Evolutionary conservation across 805 yeast genomes (phyloP), one percentile per base, ranked within the genome.

Genomic region (Ogataea trehaloabstinens): DNA sequence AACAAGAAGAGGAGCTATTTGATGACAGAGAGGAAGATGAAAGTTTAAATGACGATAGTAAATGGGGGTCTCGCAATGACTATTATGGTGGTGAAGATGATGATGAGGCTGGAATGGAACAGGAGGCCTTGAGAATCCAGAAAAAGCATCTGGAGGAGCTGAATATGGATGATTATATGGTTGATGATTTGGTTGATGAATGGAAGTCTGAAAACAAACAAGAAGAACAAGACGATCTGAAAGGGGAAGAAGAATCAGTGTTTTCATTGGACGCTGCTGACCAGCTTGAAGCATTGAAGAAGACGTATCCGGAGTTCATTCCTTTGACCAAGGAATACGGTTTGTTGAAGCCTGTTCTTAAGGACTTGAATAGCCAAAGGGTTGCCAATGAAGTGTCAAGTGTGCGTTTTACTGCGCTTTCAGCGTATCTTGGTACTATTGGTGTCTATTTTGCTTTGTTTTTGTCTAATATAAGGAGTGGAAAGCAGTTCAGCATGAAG

Each of bases 81-180:
- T 76, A 76, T 49, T 78, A 79, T 52, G 83, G 82, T 31, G 82
- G 77, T n/a, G 84, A 78, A 44, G 76, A 73, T 13, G 73, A 65
- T 49, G 86, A 72, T 60, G 95, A 85, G 47, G 80, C 78, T 45
- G 80, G 77, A 45, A 81, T 89, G 64, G 93, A 91, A 41, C 80
- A 78, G 51, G 97, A 93, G 63, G 98, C 98, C 0, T 56, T 86
- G 34, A 79, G 88, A 55, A 80, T 87, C 49, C 97, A 90, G 64
- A 85, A 84, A 66, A 73, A 76, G 49, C 89, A 89, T 59, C 64
- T 87, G 42, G 78, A 78, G 48, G 95, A 84, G 31, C 68, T 90
- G 51, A 77, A 79, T 33, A 80, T 84, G 74, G 85, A 73, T 19
- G 93, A 84, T 58, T 82, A 73, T 57, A 64, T 82, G 51, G 93